Evolutionary conservation across 176 grass and related monocot species (phyloP), one percentile per base, ranked within the genome.

Genomic region (Raddia distichophylla): DNA sequence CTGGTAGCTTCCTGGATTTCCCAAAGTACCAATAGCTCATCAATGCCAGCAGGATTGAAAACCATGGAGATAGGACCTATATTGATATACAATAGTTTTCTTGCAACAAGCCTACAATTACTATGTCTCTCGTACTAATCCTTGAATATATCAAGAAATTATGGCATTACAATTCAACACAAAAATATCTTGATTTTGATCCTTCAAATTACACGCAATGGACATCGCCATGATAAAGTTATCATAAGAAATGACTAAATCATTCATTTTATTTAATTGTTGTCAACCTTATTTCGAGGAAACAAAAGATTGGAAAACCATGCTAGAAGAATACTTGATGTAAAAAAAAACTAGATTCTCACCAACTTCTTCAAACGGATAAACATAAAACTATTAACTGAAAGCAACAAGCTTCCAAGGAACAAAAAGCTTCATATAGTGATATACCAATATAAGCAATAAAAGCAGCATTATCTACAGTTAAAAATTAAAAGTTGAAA

Each of bases 301-400:
- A 64, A 34, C 1, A 12, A 55, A 11, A 63, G 9, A 34, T 7
- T 9, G 33, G 11, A 2, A 40, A 37, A 63, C 11, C 61, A 64
- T 37, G 32, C 10, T 64, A 35, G 35, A 40, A n/a, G 35, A 42
- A 8, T 67, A 67, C 18, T 16, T 44, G 18, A 67, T 67, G 64
- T 15, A 67, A 3, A 9, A 15, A 8, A 67, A 43, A n/a, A n/a
- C 20, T 33, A 51, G 19, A 33, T 19, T 13, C 3, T 12, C 17
- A 51, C n/a, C 68, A 71, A 50, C 73, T 75, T 56, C 46, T 33
- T 75, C 18, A 59, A 43, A 75, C 59, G n/a, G 51, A 56, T 32
- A 73, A 55, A 73, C 18, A 10, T 40, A 40, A 73, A 35, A 37
- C 2, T 17, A 8, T 40, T 51, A 73, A 18, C 12, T 48, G 46